A percentile compares a stretch with the other conserved stretches of the same genome.
phyloP scores from a whole-genome alignment of 164 flowering plant species.

The Sextonia rubra region DNA sequence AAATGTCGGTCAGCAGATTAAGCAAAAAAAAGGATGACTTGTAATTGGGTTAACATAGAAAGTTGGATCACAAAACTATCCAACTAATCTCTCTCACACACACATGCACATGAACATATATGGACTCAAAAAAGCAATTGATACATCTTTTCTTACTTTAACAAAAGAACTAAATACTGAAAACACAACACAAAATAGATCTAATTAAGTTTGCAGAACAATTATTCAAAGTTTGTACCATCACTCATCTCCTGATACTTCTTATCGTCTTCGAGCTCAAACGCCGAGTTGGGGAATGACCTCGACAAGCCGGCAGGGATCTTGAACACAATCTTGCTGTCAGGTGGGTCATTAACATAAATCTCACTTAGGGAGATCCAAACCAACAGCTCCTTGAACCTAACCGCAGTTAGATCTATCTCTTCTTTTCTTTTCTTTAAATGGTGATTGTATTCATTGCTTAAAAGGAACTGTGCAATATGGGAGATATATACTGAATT shows the following conservation, averaged over 20 bases:
- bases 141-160: no score
- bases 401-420: constrained; percentile 2
- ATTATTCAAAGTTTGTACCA: neutral
- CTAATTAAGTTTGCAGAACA: neutral
- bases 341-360: neutral
- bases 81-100: no score
- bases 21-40: no score
- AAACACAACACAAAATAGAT: neutral
- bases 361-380: constrained; percentile 4
- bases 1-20: no score
- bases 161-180: neutral
- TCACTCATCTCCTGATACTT: neutral
- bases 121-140: no score
- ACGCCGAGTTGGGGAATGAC: constrained; percentile 6
- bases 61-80: no score
- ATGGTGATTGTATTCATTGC: no score
- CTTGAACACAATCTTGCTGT: constrained; percentile 4
- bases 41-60: no score
- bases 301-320: neutral
- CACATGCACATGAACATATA: no score
- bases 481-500: no score
- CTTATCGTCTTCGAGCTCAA: constrained; percentile 5
- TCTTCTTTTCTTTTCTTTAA: no score
- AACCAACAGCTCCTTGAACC: constrained; percentile 2
- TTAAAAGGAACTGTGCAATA: no score